Evolutionary conservation across 163 green algal genomes (phyloP).

Genomic region (Scenedesmus sp.): DNA sequence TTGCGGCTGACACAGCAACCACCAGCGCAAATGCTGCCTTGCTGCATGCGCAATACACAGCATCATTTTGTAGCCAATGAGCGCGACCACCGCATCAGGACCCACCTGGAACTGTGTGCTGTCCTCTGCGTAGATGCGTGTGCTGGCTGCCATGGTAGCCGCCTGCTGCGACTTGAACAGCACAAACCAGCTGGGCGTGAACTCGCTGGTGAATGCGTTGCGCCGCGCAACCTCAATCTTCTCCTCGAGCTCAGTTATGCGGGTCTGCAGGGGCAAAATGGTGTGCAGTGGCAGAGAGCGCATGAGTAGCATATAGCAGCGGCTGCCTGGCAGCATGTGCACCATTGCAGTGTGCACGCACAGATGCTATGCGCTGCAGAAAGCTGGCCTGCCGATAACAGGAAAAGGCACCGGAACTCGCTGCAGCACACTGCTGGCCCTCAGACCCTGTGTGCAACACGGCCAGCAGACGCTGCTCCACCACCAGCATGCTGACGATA

Average conservation of each 20-base stretch:
- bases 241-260: slow-evolving; percentile 51
- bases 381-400: neutral
- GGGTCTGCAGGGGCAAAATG: slow-evolving; percentile 28
- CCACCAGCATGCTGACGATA: neutral
- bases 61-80: neutral
- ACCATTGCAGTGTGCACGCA: neutral
- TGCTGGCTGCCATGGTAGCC: slow-evolving; percentile 67
- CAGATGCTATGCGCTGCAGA: neutral
- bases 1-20: no score
- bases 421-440: neutral
- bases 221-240: slow-evolving; percentile 53
- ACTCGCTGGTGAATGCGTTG: slow-evolving; percentile 24
- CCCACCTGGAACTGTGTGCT: slow-evolving; percentile 72
- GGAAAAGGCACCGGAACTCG: no score
- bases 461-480: neutral
- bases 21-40: neutral
- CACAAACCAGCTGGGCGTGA: slow-evolving; percentile 69
- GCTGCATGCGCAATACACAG: neutral
- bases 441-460: neutral
- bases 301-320: neutral
- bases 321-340: neutral
- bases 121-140: slow-evolving; percentile 77
- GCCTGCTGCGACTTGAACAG: slow-evolving; percentile 74
- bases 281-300: neutral
- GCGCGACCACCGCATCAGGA: neutral